phyloP scores from a whole-genome alignment of 2,329 filamentous ascomycete genomes.

The Teratosphaeria nubilosa region DNA sequence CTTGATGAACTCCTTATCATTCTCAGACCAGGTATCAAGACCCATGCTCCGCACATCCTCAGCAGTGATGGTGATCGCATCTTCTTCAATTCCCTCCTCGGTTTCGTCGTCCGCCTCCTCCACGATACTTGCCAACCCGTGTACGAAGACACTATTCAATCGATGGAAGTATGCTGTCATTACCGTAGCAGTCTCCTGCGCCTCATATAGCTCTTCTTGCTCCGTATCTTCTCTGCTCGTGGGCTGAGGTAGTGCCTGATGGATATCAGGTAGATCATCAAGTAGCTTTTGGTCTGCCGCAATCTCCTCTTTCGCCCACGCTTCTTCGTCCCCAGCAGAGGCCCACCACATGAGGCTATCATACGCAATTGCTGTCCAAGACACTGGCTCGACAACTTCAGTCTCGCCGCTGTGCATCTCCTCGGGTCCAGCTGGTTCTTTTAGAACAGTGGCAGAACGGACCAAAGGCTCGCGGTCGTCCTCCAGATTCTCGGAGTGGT shows the following conservation, averaged over 20 bases:
- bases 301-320: conserved; percentile 44
- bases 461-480: conserved; percentile 15
- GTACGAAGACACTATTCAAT: conserved; percentile 56
- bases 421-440: conserved; percentile 4
- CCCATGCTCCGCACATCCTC: conserved; percentile 62
- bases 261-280: conserved; percentile 29
- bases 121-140: conserved; percentile 52
- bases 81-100: conserved; percentile 31
- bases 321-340: conserved; percentile 62
- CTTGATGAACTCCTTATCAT: conserved; percentile 58
- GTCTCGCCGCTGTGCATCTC: conserved; percentile 10
- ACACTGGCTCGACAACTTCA: conserved; percentile 44
- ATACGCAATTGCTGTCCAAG: conserved; percentile 67
- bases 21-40: conserved; percentile 64
- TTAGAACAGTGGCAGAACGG: conserved; percentile 6
- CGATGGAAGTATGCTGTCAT: conserved; percentile 76
- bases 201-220: conserved; percentile 2
- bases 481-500: conserved; percentile 13
- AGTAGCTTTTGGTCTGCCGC: conserved; percentile 39
- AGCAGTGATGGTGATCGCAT: conserved; percentile 42
- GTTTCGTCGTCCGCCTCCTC: conserved; percentile 32
- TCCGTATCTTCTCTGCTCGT: conserved; percentile 3
- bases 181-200: conserved; percentile 48
- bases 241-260: conserved; percentile 9
- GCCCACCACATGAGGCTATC: conserved; percentile 86